phyloP scores from a whole-genome alignment of 2,329 filamentous ascomycete genomes.

The Fusarium burgessii region DNA sequence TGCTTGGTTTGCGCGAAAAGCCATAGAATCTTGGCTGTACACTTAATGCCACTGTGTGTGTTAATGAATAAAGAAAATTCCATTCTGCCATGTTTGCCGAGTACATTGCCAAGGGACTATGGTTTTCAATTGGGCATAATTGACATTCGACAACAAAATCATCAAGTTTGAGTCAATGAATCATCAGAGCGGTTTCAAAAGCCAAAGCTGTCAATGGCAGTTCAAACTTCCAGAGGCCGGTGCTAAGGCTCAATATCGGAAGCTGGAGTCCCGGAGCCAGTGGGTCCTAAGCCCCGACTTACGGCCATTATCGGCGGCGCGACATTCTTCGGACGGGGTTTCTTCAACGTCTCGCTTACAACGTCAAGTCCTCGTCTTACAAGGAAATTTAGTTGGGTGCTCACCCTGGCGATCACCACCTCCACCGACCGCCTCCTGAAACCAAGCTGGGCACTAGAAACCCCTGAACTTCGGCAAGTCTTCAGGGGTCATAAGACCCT shows the following conservation, averaged over 20 bases:
- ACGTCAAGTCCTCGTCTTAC: background rate
- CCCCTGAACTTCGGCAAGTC: constrained; percentile 14
- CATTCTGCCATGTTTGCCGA: background rate
- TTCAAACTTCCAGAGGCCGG: background rate
- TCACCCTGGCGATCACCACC: constrained; percentile 24
- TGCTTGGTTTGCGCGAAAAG: constrained; percentile 26
- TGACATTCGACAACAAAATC: background rate
- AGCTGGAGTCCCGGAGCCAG: constrained; percentile 1
- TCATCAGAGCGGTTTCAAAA: background rate
- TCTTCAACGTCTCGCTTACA: background rate
- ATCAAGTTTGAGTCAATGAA: background rate
- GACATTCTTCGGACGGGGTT: background rate
- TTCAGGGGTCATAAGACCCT: constrained; percentile 12
- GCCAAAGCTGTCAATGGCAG: background rate
- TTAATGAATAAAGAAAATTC: constrained; percentile 4
- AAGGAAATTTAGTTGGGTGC: background rate
- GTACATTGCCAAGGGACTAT: background rate
- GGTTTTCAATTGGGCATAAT: background rate
- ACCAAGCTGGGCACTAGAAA: constrained; percentile 9
- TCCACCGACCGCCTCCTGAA: constrained; percentile 38
- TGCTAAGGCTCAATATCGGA: background rate
- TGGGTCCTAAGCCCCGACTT: background rate
- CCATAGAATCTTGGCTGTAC: constrained; percentile 18
- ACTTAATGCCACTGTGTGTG: constrained; percentile 1
- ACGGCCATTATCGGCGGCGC: constrained; percentile 1